Conservation (phyloP, 1,139 yeast genomes). For the Lodderomyces elongisporus region DNA sequence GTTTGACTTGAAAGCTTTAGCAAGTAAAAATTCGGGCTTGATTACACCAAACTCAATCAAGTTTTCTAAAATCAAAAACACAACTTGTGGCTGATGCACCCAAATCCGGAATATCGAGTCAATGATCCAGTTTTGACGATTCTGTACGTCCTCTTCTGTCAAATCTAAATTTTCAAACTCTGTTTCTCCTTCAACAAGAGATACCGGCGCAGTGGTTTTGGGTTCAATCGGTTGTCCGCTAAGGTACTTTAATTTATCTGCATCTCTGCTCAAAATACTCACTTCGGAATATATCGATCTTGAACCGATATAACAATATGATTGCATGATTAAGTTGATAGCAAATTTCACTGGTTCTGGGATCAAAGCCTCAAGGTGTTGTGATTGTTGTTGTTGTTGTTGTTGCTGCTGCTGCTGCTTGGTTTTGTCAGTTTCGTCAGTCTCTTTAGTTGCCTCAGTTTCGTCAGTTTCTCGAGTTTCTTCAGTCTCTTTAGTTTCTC, state of each 20-base stretch:
- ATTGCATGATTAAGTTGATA: constrained; percentile 61
- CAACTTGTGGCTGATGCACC: constrained; percentile 79
- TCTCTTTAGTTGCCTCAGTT: background rate
- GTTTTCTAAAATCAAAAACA: constrained; percentile 63
- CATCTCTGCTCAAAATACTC: constrained; percentile 57
- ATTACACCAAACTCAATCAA: constrained; percentile 51
- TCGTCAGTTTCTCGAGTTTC: background rate
- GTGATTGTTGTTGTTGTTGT: too few relatives aligned
- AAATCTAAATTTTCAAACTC: constrained; percentile 40
- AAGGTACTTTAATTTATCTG: constrained; percentile 44
- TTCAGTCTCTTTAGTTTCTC: background rate
- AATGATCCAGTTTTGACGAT: constrained; percentile 44
- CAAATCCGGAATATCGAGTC: constrained; percentile 71
- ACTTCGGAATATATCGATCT: constrained; percentile 86
- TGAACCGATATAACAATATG: constrained; percentile 78
- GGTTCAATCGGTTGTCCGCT: constrained; percentile 22
- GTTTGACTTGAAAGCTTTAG: constrained; percentile 38
- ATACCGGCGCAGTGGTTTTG: constrained; percentile 18
- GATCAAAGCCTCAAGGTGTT: background rate
- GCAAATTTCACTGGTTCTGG: constrained; percentile 31
- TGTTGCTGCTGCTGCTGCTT: background rate
- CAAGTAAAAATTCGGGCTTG: constrained; percentile 36
- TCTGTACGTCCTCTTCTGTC: constrained; percentile 26
- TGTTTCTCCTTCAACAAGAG: constrained; percentile 10
- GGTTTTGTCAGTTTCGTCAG: background rate